These are phyloP conservation scores for Solanum pimpinellifolium DNA, from an alignment of 257 asterid species.

Conservation along the genomic window DNA sequence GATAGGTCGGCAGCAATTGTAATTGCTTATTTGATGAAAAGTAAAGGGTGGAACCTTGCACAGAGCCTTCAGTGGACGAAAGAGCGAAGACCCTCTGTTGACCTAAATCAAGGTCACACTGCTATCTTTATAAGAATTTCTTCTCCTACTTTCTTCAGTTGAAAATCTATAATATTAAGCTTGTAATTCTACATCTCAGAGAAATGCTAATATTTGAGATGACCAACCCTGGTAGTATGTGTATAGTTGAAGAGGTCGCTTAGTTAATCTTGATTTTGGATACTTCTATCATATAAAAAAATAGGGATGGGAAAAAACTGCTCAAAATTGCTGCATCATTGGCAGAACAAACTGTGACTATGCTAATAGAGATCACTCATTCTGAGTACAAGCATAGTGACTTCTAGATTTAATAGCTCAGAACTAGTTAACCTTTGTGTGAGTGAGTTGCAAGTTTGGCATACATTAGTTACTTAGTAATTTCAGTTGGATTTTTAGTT, in stretches of 20 bases:
- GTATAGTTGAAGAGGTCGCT: neutral
- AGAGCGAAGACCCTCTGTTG: constrained; percentile 75
- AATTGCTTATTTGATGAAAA: constrained; percentile 88
- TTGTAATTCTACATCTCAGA: neutral
- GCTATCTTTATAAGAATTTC: neutral
- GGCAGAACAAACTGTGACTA: neutral
- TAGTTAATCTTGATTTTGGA: neutral
- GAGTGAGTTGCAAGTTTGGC: neutral
- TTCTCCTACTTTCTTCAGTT: neutral
- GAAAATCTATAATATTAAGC: neutral
- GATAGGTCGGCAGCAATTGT: constrained; percentile 93
- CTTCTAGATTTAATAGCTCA: neutral
- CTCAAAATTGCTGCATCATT: neutral
- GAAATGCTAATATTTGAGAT: neutral
- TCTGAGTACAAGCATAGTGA: neutral
- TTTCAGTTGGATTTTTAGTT: neutral
- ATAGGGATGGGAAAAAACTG: neutral
- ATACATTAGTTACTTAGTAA: neutral
- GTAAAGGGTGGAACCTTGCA: constrained; percentile 80
- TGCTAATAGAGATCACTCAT: neutral
- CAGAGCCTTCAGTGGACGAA: constrained; percentile 92
- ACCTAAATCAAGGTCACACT: constrained; percentile 53
- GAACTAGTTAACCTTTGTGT: neutral
- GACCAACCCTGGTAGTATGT: neutral
- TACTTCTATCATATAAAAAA: neutral